phyloP scores from a whole-genome alignment of 495 filamentous ascomycete genomes.

The Achaetomiella virescens region DNA sequence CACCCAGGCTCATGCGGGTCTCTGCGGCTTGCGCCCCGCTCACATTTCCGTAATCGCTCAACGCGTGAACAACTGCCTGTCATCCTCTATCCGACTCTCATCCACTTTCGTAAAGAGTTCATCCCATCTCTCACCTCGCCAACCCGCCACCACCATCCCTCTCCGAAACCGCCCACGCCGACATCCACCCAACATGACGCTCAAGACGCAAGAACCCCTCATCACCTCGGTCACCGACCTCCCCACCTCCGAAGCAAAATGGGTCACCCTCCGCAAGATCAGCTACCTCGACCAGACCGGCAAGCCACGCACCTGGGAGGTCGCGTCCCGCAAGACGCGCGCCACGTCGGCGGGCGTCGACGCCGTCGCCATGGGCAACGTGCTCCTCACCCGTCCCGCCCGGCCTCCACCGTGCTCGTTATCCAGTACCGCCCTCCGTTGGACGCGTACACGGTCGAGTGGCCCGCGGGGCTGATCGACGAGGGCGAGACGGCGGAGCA shows the following conservation, averaged over 20 bases:
- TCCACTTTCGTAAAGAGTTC: background rate
- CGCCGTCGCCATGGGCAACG: constrained; percentile 50
- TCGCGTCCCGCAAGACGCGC: constrained; percentile 48
- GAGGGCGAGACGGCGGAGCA: constrained; percentile 68
- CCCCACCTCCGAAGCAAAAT: constrained; percentile 41
- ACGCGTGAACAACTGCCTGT: background rate
- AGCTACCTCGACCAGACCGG: constrained; percentile 48
- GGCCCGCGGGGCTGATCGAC: constrained; percentile 80
- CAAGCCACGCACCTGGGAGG: constrained; percentile 48
- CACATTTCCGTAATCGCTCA: background rate
- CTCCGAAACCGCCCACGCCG: background rate
- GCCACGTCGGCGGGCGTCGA: constrained; percentile 41
- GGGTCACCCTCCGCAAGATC: constrained; percentile 47
- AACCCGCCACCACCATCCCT: background rate
- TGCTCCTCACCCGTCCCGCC: constrained; percentile 45
- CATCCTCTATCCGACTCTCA: background rate
- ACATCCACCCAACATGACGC: constrained; percentile 14
- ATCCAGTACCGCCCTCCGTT: constrained; percentile 72
- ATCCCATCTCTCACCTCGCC: background rate
- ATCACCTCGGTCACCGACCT: constrained; percentile 42
- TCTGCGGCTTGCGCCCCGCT: constrained; percentile 7
- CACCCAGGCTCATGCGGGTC: background rate
- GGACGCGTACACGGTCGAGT: constrained; percentile 69
- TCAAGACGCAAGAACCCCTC: constrained; percentile 39
- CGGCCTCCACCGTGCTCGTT: constrained; percentile 46